These are phyloP conservation scores for Amesomyces nigricolor DNA, from an alignment of 2,329 filamentous ascomycete genomes.

Conservation along the genomic window DNA sequence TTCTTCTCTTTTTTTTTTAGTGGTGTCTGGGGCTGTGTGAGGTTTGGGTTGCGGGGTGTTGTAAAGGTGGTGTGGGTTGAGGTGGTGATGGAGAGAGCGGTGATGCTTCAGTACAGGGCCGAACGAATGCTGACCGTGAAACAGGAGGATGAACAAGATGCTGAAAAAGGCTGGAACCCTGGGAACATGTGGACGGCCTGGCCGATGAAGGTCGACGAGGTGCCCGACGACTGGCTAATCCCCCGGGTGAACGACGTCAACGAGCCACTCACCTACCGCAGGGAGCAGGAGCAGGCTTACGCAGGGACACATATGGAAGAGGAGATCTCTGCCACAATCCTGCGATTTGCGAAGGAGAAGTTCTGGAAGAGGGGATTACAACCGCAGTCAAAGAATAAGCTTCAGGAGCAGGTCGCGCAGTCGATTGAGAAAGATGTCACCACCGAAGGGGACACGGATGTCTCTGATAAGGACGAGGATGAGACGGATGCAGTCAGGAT, in stretches of 20 bases:
- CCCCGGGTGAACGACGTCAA: constrained; percentile 40
- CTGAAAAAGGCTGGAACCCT: constrained; percentile 41
- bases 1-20: background rate
- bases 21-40: no score
- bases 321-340: constrained; percentile 58
- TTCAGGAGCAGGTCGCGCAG: constrained; percentile 6
- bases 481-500: constrained; percentile 5
- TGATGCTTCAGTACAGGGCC: background rate
- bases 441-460: background rate
- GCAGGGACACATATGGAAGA: constrained; percentile 62
- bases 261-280: constrained; percentile 48
- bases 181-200: constrained; percentile 74
- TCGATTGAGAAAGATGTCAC: constrained; percentile 12
- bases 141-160: constrained; percentile 20
- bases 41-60: no score
- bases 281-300: constrained; percentile 34
- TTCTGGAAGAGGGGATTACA: constrained; percentile 42
- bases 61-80: no score
- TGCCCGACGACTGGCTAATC: constrained; percentile 54
- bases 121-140: background rate
- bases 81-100: background rate
- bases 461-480: background rate
- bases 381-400: background rate
- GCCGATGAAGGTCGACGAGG: constrained; percentile 60
- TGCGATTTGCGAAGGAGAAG: constrained; percentile 62